Percentiles rank a stretch among this genome's conserved stretches.
phyloP scores from a whole-genome alignment of 768 basidiomycete species.

The Boletus pseudo-olivaceus region DNA sequence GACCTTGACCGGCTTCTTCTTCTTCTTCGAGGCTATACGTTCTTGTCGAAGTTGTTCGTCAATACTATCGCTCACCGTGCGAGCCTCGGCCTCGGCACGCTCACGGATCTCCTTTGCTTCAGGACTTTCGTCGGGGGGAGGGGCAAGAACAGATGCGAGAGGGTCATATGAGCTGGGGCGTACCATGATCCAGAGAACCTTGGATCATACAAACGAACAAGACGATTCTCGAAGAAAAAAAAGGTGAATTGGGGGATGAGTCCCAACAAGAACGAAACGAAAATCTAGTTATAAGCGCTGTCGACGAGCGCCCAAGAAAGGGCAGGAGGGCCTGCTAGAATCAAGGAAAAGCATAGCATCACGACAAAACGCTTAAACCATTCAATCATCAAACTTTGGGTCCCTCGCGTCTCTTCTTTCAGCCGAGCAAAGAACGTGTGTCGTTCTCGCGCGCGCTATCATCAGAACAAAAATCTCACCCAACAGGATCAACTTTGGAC shows the following conservation, averaged over 20 bases:
- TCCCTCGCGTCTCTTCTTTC: no score
- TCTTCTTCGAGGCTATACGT: constrained; percentile 52
- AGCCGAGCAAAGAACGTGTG: no score
- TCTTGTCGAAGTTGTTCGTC: constrained; percentile 71
- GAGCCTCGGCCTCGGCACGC: constrained; percentile 59
- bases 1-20: constrained; percentile 67
- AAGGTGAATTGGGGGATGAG: neutral
- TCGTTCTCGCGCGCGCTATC: no score
- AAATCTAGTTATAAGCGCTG: neutral
- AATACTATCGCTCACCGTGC: constrained; percentile 65
- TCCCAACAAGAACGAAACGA: neutral
- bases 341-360: no score
- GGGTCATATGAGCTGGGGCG: constrained; percentile 55
- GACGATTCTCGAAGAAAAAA: neutral
- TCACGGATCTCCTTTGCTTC: constrained; percentile 55
- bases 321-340: neutral
- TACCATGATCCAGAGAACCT: constrained; percentile 13
- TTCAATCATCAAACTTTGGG: no score
- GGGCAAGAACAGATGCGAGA: constrained; percentile 54
- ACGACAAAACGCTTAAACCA: no score
- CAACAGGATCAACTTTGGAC: no score
- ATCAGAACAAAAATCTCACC: no score
- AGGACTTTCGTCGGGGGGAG: constrained; percentile 60
- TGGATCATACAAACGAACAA: neutral
- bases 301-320: neutral